Evolutionary conservation across 345 rosid species (phyloP).

Genomic region (Luvunga scandens): DNA sequence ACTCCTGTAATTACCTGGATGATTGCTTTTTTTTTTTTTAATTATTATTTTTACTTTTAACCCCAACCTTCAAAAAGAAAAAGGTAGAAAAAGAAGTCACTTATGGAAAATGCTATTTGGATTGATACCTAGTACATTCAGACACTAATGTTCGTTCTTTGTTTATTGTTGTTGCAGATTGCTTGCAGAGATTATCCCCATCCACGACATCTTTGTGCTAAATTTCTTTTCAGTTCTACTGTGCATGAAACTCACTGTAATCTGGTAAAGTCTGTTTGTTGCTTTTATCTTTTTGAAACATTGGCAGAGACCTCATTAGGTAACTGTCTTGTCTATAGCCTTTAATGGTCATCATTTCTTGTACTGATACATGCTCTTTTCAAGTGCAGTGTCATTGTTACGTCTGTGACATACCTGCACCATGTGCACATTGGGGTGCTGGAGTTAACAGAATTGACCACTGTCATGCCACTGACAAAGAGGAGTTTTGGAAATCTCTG

Average conservation of each 20-base stretch:
- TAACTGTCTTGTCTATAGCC: neutral
- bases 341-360: neutral
- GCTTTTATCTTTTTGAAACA: neutral
- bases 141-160: neutral
- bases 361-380: constrained; percentile 2
- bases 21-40: neutral
- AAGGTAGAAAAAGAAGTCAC: too few species aligned
- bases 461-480: constrained; percentile 84
- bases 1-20: neutral
- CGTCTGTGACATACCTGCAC: constrained; percentile 82
- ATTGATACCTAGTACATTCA: neutral
- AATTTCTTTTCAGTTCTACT: constrained; percentile 55
- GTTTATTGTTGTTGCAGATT: constrained; percentile 45
- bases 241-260: constrained; percentile 56
- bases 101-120: too few species aligned
- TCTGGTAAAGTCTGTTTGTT: constrained; percentile 43
- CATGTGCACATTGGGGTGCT: constrained; percentile 62
- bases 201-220: constrained; percentile 73
- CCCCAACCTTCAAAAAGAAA: too few species aligned
- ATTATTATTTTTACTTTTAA: too few species aligned
- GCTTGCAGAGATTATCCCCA: constrained; percentile 95
- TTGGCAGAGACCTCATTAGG: neutral
- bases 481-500: constrained; percentile 52
- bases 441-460: constrained; percentile 47
- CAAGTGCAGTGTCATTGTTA: constrained; percentile 81